Evolutionary conservation across 75 land plant species (phyloP).

Genomic region (Cryptomeria japonica): DNA sequence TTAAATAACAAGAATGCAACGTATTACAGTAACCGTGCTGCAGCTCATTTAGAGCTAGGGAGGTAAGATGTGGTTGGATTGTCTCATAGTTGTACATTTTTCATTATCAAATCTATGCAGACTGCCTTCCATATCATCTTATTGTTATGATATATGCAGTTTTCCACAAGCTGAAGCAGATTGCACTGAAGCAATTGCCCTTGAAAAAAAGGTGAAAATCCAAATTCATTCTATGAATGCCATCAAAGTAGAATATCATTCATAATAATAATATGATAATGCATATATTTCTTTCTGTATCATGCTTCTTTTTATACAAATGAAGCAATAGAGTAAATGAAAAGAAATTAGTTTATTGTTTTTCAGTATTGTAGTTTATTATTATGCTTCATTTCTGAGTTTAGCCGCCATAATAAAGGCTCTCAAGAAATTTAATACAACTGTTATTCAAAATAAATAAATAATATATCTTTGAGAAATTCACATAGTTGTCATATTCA

Average conservation of each 20-base stretch:
- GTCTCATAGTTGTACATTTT: not conserved
- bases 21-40: conserved; percentile 93
- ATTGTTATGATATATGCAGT: conserved; percentile 26
- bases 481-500: too few relatives aligned
- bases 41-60: conserved; percentile 80
- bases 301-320: not conserved
- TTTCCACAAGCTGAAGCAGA: conserved; percentile 74
- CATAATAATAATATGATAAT: not conserved
- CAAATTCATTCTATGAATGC: not conserved
- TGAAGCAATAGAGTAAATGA: not conserved
- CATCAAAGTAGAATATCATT: not conserved
- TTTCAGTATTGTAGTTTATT: too few relatives aligned
- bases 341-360: not conserved
- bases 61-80: conserved; percentile 42
- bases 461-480: too few relatives aligned
- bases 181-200: conserved; percentile 67
- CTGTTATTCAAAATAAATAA: not conserved
- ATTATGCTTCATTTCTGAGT: too few relatives aligned
- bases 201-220: conserved; percentile 85
- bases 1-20: conserved; percentile 72
- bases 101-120: not conserved
- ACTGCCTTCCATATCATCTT: not conserved
- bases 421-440: too few relatives aligned
- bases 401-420: too few relatives aligned
- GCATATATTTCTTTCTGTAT: not conserved